A percentile compares a stretch with the other conserved stretches of the same genome.
phyloP scores from a whole-genome alignment of 768 basidiomycete species.

The Daedaleopsis nitida region DNA sequence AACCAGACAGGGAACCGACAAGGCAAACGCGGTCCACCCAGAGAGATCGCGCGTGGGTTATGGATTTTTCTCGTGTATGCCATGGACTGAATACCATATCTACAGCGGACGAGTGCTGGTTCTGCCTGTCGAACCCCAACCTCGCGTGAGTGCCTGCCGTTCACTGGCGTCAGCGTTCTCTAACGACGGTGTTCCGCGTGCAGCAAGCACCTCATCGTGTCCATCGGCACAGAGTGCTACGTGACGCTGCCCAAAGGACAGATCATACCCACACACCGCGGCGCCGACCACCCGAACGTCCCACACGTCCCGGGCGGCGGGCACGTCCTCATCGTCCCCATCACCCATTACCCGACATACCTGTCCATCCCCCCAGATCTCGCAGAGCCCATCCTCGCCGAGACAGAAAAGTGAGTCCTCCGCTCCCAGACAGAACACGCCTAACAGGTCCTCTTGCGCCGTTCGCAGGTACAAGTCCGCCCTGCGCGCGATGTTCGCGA shows the following conservation, averaged over 20 bases:
- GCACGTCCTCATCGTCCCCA: constrained; percentile 91
- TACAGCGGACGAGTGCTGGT: constrained; percentile 94
- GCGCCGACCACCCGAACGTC: constrained; percentile 41
- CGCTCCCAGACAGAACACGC: neutral
- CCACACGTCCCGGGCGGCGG: constrained; percentile 87
- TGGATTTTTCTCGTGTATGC: constrained; percentile 42
- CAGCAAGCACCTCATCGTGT: constrained; percentile 94
- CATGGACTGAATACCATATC: neutral
- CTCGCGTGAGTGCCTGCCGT: constrained; percentile 60
- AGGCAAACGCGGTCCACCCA: constrained; percentile 58
- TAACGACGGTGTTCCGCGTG: too few relatives aligned
- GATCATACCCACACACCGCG: constrained; percentile 78
- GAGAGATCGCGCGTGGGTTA: constrained; percentile 63
- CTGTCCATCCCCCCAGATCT: constrained; percentile 80
- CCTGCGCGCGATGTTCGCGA: constrained; percentile 70
- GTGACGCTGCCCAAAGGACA: constrained; percentile 96
- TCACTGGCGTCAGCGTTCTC: neutral
- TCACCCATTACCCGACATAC: constrained; percentile 91
- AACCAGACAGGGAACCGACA: constrained; percentile 49
- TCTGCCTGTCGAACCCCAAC: constrained; percentile 93
- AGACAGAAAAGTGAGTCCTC: constrained; percentile 68
- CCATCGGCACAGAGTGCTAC: constrained; percentile 93
- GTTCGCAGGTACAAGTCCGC: constrained; percentile 72
- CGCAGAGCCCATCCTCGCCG: constrained; percentile 70
- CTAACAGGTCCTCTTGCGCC: neutral